Evolutionary conservation across 2,329 filamentous ascomycete species (phyloP), one percentile per base, ranked within the genome.

Genomic region (Plectosphaerella cucumerina): DNA sequence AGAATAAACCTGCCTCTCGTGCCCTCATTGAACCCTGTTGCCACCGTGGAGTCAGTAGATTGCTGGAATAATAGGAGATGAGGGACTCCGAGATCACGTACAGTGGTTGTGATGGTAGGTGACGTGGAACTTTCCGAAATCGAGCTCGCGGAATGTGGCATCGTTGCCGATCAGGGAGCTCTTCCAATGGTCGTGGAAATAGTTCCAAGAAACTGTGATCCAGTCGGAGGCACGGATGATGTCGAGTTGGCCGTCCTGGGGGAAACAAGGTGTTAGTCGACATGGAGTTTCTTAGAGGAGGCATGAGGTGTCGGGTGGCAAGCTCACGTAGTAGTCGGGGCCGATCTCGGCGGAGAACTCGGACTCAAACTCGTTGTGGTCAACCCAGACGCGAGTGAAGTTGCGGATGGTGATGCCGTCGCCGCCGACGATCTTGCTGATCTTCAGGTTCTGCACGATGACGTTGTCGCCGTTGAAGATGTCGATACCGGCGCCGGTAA

Each of bases 21-120:
- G n/a, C n/a, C n/a, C n/a, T n/a, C n/a, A n/a, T n/a, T n/a, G n/a
- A n/a, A n/a, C n/a, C n/a, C n/a, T n/a, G n/a, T n/a, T n/a, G n/a
- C n/a, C n/a, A n/a, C n/a, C n/a, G n/a, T n/a, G n/a, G n/a, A n/a
- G n/a, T n/a, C n/a, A n/a, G n/a, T n/a, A n/a, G n/a, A n/a, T n/a
- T n/a, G n/a, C n/a, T n/a, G n/a, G n/a, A n/a, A n/a, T n/a, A n/a
- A n/a, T n/a, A n/a, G n/a, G n/a, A n/a, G n/a, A n/a, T n/a, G n/a
- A n/a, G n/a, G n/a, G n/a, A n/a, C n/a, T n/a, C n/a, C n/a, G n/a
- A n/a, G n/a, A n/a, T n/a, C n/a, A n/a, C n/a, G n/a, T n/a, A n/a
- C 71, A 77, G 61, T 73, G 65, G 63, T 78, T 78, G 59, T 78
- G 73, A 58, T 77, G 74, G 54, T 76, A 77, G 0, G 71, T 76